Evolutionary conservation across 306 rosid species (phyloP), one percentile per base, ranked within the genome.

Genomic region (Prunus padus): DNA sequence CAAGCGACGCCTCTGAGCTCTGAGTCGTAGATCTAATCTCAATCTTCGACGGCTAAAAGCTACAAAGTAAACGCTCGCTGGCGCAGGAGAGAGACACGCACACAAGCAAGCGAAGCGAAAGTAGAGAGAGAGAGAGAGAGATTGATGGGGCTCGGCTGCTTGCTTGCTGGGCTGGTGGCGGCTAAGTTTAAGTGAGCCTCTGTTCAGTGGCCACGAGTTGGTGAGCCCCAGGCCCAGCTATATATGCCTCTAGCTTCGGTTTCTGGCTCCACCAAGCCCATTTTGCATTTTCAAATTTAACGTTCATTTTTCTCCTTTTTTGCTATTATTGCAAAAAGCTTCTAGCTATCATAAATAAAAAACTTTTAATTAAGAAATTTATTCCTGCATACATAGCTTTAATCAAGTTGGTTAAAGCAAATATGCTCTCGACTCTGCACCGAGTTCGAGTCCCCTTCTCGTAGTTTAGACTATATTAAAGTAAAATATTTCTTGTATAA

Each of bases 1-100:
- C 83, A 86, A 87, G 80, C 73, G 86, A 64, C 77, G 74, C 62
- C 68, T 76, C 45, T 26, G 66, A 79, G 69, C 71, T 30, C 64
- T 3, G 76, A 37, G 13, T 63, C 73, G 57, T 14, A 63, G 82
- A 78, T 78, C 77, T 71, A 62, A 49, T 62, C 65, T 37, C 33
- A 11, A 23, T 26, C 2, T 22, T 47, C 42, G 28, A 47, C 44
- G 37, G 65, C 26, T 71, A 31, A 31, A 37, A 25, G 14, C 52
- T 47, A 15, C 3, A 33, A 20, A 71, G 50, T 71, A 54, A 71
- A 71, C 64, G 50, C 75, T 71, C 20, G 9, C 18, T 23, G 15
- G 20, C 62, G 23, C 62, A 9, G 25, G 6, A n/a, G 26, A 55
- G 10, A 19, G 20, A 18, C 28, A 73, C 7, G 51, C 51, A 46